These are phyloP conservation scores for Daedaleopsis nitida DNA, from an alignment of 768 basidiomycete species.

Conservation along the genomic window DNA sequence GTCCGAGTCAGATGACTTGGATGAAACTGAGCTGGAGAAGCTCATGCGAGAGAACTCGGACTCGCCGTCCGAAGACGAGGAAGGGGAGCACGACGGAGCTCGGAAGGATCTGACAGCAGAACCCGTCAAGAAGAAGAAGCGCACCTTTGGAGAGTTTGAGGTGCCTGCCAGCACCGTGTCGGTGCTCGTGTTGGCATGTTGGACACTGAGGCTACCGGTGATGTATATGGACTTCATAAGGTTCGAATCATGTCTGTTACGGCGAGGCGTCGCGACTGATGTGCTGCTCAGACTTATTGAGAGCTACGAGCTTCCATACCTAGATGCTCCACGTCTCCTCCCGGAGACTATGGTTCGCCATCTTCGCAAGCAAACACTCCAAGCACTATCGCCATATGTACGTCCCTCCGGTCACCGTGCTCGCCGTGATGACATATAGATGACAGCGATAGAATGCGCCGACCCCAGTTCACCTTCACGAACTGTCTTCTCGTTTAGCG, in stretches of 20 bases:
- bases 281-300: conserved; percentile 62
- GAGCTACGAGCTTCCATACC: conserved; percentile 74
- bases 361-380: conserved; percentile 69
- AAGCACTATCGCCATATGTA: conserved; percentile 74
- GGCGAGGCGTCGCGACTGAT: neutral
- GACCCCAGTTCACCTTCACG: conserved; percentile 55
- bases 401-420: conserved; percentile 24
- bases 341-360: conserved; percentile 64
- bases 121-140: conserved; percentile 12
- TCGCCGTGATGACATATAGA: neutral
- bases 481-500: conserved; percentile 62
- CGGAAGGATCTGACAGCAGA: neutral
- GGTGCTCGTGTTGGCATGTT: conserved; percentile 73
- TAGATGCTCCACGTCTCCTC: conserved; percentile 67
- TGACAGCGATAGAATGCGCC: conserved; percentile 60
- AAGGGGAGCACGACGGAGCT: neutral
- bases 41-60: conserved; percentile 44
- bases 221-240: conserved; percentile 73
- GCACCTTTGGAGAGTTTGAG: conserved; percentile 35
- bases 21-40: conserved; percentile 40
- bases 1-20: conserved; percentile 32
- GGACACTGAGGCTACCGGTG: conserved; percentile 78
- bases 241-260: conserved; percentile 36
- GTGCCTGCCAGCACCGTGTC: conserved; percentile 56
- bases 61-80: conserved; percentile 33